These are phyloP conservation scores for Vaccinium myrtillus DNA, from an alignment of 148 eudicot genomes.

Conservation along the genomic window DNA sequence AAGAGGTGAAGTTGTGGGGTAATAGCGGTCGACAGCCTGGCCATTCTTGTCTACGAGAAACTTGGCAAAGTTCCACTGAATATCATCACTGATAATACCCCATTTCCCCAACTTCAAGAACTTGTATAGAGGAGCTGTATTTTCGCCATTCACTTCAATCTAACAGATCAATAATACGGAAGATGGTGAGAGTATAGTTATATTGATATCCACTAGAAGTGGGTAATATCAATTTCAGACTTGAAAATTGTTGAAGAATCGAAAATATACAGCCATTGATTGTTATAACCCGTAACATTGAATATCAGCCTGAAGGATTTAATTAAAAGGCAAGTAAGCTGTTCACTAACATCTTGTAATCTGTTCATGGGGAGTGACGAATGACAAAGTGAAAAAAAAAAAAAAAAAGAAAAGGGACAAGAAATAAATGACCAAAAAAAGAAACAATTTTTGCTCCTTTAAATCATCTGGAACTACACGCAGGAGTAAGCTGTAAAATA, in stretches of 20 bases:
- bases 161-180: constrained; percentile 11
- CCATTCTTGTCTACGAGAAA: constrained; percentile 64
- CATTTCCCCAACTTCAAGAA: constrained; percentile 58
- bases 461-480: background rate
- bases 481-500: background rate
- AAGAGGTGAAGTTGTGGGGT: constrained; percentile 72
- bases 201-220: background rate
- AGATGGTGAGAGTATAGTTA: background rate
- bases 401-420: no score
- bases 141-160: constrained; percentile 68
- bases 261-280: background rate
- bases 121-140: constrained; percentile 61
- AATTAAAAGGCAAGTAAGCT: background rate
- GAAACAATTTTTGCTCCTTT: background rate
- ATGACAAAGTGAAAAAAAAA: background rate
- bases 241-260: background rate
- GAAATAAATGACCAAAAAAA: background rate
- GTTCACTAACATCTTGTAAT: background rate
- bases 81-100: constrained; percentile 63
- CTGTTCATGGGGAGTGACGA: background rate
- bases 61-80: constrained; percentile 81
- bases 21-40: constrained; percentile 56
- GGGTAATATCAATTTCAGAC: background rate
- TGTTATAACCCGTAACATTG: background rate
- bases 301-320: background rate